A percentile compares a stretch with the other conserved stretches of the same genome.
These are phyloP conservation scores for Auricularia auricula-judae DNA, from an alignment of 768 basidiomycete species.

Conservation along the genomic window DNA sequence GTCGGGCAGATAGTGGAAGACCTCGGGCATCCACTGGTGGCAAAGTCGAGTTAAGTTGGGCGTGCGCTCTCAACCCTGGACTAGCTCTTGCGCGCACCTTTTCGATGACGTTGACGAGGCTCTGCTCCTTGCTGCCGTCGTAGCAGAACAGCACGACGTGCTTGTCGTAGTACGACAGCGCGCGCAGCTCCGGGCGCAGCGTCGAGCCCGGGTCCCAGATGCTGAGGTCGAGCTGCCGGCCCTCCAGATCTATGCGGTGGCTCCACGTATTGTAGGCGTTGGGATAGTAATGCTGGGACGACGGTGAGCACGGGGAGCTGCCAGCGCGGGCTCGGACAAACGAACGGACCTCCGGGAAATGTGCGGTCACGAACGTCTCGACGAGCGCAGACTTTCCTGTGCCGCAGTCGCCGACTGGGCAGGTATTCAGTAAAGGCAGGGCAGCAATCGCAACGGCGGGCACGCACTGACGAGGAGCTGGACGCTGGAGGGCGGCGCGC, in stretches of 20 bases:
- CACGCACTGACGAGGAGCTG: background rate
- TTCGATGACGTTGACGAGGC: background rate
- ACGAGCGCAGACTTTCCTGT: background rate
- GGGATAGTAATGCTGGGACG: background rate
- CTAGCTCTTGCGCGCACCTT: background rate
- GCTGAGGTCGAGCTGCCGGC: background rate
- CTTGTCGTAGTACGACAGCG: background rate
- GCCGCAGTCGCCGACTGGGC: background rate
- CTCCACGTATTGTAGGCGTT: background rate
- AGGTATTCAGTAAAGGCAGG: background rate
- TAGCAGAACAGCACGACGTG: background rate
- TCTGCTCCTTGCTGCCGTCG: background rate
- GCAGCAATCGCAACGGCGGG: background rate
- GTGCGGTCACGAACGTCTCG: background rate
- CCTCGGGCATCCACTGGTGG: background rate
- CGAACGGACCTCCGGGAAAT: background rate
- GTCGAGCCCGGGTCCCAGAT: background rate
- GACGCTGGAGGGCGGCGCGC: background rate
- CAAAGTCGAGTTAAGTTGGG: background rate
- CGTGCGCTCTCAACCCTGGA: background rate
- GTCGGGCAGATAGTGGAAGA: background rate
- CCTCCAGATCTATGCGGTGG: background rate
- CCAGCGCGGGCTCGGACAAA: background rate
- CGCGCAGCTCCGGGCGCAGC: background rate
- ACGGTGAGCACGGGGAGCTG: background rate